A percentile compares a stretch with the other conserved stretches of the same genome.
Conservation (phyloP, 2,329 filamentous ascomycete genomes). For the Talaromyces sp. region DNA sequence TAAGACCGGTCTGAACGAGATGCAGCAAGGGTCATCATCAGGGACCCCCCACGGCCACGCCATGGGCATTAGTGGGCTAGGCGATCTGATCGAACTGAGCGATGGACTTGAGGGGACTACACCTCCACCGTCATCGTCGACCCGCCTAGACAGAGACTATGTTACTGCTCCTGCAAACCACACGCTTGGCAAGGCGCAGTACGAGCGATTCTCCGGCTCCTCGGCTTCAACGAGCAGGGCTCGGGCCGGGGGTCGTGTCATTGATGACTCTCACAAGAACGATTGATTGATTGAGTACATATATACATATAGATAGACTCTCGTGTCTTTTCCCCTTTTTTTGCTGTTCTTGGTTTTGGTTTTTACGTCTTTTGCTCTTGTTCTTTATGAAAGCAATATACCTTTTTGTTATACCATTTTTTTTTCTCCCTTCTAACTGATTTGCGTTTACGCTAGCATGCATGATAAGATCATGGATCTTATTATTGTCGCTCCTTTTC, state of each 20-base stretch:
- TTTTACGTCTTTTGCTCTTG: background rate
- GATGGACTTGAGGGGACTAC: conserved; percentile 23
- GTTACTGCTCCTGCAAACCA: background rate
- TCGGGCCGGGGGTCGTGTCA: conserved; percentile 1
- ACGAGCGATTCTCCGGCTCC: conserved; percentile 8
- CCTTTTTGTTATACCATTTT: conserved; percentile 9
- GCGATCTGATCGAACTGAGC: conserved; percentile 41
- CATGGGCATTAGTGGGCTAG: conserved; percentile 25
- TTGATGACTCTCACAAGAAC: conserved; percentile 7
- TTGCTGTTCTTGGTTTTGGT: background rate
- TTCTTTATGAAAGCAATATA: conserved; percentile 12
- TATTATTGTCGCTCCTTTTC: background rate
- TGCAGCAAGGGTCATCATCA: conserved; percentile 29
- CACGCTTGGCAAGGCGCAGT: conserved; percentile 6
- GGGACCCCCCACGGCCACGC: conserved; percentile 19
- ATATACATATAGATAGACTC: background rate
- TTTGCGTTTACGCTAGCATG: background rate
- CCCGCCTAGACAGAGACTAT: background rate
- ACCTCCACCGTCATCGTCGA: background rate
- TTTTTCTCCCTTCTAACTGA: background rate
- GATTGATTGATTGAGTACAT: background rate
- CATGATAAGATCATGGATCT: background rate
- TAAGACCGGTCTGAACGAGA: conserved; percentile 33
- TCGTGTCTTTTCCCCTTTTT: background rate
- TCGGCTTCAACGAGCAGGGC: conserved; percentile 9